phyloP scores from a whole-genome alignment of 805 yeast genomes.

The Metschnikowia kunwiensis region DNA sequence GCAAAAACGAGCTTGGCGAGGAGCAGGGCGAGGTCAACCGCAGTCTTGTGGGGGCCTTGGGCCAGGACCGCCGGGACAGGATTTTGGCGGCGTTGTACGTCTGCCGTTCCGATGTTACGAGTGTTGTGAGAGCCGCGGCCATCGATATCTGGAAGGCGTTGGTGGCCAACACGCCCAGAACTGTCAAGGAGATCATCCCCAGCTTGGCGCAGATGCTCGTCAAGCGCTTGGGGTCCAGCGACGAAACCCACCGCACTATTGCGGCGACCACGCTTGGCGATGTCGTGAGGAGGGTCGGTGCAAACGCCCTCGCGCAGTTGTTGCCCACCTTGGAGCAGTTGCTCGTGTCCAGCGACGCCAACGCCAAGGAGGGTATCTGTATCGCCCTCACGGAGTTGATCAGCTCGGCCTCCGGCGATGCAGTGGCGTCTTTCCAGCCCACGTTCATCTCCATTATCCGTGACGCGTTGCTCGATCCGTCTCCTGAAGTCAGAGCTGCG shows the following conservation, averaged over 20 bases:
- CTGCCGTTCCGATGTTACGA: conserved; percentile 89
- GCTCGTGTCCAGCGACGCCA: conserved; percentile 61
- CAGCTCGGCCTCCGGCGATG: conserved; percentile 63
- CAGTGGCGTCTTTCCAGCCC: conserved; percentile 61
- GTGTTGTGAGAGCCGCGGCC: conserved; percentile 83
- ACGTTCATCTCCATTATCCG: conserved; percentile 72
- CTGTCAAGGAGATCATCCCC: conserved; percentile 88
- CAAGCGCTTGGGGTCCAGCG: conserved; percentile 76
- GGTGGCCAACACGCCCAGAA: conserved; percentile 92
- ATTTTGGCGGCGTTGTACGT: conserved; percentile 82
- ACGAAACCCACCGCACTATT: conserved; percentile 73
- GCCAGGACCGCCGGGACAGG: conserved; percentile 84
- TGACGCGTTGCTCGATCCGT: conserved; percentile 72
- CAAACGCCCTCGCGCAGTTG: conserved; percentile 76
- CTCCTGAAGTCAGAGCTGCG: conserved; percentile 75
- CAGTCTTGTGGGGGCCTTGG: conserved; percentile 72
- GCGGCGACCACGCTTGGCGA: conserved; percentile 96
- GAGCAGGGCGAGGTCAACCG: conserved; percentile 52
- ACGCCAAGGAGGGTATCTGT: conserved; percentile 94
- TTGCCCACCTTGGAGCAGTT: conserved; percentile 80
- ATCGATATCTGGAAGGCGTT: conserved; percentile 95
- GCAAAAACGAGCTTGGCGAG: conserved; percentile 66
- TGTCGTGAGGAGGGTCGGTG: conserved; percentile 89
- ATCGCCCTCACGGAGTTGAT: conserved; percentile 86
- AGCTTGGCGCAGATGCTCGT: conserved; percentile 77